Base-by-base conservation (phyloP, 495 filamentous ascomycete genomes). In the Aspergillus ostianus region DNA sequence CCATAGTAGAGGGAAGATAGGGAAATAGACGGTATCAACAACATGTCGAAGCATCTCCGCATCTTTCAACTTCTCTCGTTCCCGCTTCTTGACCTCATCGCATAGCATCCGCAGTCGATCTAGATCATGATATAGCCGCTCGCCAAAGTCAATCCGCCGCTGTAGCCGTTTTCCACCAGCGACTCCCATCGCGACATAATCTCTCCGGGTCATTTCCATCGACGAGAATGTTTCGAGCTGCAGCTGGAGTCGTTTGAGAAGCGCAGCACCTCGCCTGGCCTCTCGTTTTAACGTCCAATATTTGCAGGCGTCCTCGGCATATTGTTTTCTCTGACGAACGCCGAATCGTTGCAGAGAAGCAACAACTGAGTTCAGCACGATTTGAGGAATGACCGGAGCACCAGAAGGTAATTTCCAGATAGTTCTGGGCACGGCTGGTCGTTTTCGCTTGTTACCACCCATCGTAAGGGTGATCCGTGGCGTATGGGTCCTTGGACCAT, bases 281-380 rank as follows among this genome's bases (percentile, higher is more conserved):
- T 99, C 94, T 44, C 94, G 84, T 73, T 99, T 99, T 54, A 98
- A 77, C 0, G 94, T 98, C 94, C 94, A 99, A 73, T 97, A 99
- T 61, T 90, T 91, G 77, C 93, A 97, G 2, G 89, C 90, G 67
- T 97, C 92, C 32, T 89, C 90, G 2, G 92, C 87, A 75, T 90
- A 99, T 50, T 97, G 92, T 65, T 93, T 94, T 26, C 90, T 83
- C 64, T 94, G 93, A 32, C 85, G 85, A 59, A 98, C 86, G 19
- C 78, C 80, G 69, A 98, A 98, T 30, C 89, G 85, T 47, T 84
- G 80, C 3, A 98, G 80, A 0, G 91, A 89, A 55, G 83, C 85
- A 55, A 93, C 87, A 23, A 98, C 88, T 2, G 87, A 84, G 57
- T 91, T 87, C 57, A 89, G 89, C 5, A 98, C 86, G 2, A 89